phyloP scores from a whole-genome alignment of 805 yeast genomes.

The Naumovozyma baii region DNA sequence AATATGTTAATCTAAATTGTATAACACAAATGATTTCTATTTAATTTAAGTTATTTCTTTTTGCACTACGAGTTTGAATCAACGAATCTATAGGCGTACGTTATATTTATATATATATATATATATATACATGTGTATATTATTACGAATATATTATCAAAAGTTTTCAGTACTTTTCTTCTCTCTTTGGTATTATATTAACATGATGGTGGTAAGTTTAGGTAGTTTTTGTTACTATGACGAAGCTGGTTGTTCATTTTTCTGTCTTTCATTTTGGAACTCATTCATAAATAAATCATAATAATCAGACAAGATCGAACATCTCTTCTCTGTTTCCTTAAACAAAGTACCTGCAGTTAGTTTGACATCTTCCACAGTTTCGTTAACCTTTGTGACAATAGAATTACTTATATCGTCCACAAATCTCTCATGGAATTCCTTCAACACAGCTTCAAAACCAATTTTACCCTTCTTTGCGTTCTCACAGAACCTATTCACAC shows the following conservation, averaged over 20 bases:
- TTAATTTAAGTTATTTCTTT: too few relatives aligned
- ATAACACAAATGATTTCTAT: too few relatives aligned
- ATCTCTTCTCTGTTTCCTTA: constrained; percentile 20
- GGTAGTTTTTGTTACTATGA: too few relatives aligned
- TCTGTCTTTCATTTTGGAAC: constrained; percentile 4
- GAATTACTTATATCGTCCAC: constrained; percentile 24
- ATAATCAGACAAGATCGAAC: constrained; percentile 9
- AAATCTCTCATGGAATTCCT: constrained; percentile 31
- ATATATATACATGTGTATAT: too few relatives aligned
- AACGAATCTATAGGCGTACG: background rate
- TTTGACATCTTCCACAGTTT: constrained; percentile 25
- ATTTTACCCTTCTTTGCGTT: constrained; percentile 73
- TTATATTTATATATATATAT: too few relatives aligned
- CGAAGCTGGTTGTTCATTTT: background rate
- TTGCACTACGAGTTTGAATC: background rate
- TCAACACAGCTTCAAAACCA: constrained; percentile 78
- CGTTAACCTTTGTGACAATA: constrained; percentile 22
- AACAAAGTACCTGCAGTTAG: constrained; percentile 17
- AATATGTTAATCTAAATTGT: constrained; percentile 3
- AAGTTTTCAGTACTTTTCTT: too few relatives aligned
- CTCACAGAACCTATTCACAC: constrained; percentile 76
- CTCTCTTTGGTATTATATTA: too few relatives aligned
- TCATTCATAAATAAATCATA: constrained; percentile 10
- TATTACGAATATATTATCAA: too few relatives aligned
- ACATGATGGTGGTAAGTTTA: too few relatives aligned